Evolutionary conservation across 441 rosid genomes (phyloP), one percentile per base, ranked within the genome.

Genomic region (Mallotus japonicus): DNA sequence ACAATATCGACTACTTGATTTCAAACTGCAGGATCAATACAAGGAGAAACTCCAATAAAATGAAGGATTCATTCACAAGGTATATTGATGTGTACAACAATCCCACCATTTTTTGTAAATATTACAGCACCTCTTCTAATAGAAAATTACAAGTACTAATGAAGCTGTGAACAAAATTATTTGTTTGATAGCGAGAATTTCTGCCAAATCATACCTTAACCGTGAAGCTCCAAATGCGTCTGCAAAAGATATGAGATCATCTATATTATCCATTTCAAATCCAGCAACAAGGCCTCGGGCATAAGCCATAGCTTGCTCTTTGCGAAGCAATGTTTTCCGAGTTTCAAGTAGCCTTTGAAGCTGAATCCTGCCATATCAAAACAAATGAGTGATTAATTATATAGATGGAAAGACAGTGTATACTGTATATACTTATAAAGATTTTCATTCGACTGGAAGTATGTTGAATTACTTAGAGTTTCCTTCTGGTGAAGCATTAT

Each of bases 231-330:
- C 96, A 75, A 89, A 93, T 10, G 91, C 84, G 73, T 89, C 90
- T 16, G 94, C 89, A 54, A 90, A 91, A 5, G 81, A 80, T 61
- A 90, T 85, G 65, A 93, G 90, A 81, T 91, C 91, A 78, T 90
- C 89, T 63, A 88, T 84, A 72, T 76, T 84, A 65, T 87, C 88
- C 77, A 84, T 77, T 19, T 90, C 89, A 70, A 86, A 90, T 62
- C 97, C 97, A 78, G 94, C 92, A 80, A 83, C 98, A 61, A 87
- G 82, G 15, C 93, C 91, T 56, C 93, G 83, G 20, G 93, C 95
- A 77, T 86, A 91, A 1, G 88, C 92, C 97, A 91, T 93, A n/a
- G 97, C 97, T 83, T 91, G 97, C 80, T 90, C 95, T 76, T 81
- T 84, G 71, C 83, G 83, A 53, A 93, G 94, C 78, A 89, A 81